Conservation (phyloP, 192 early-diverging fungal genomes). For the Neocallimastix lanati region DNA sequence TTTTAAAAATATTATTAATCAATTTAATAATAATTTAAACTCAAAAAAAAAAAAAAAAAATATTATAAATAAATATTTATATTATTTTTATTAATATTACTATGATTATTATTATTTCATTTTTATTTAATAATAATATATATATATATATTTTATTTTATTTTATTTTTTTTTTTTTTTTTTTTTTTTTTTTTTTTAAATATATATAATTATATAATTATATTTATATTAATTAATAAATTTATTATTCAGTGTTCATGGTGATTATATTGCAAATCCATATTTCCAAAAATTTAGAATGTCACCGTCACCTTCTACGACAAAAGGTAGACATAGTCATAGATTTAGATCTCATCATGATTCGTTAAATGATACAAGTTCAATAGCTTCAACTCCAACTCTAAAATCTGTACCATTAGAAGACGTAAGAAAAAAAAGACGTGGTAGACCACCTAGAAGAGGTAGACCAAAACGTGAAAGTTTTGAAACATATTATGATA, state of each 20-base stretch:
- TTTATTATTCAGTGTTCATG: neutral
- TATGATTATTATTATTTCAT: too few relatives aligned
- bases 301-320: neutral
- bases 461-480: neutral
- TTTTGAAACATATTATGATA: neutral
- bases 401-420: neutral
- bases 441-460: neutral
- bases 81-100: too few relatives aligned
- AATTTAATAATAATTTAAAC: too few relatives aligned
- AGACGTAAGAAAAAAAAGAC: neutral
- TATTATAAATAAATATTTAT: too few relatives aligned
- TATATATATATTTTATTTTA: too few relatives aligned
- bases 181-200: too few relatives aligned
- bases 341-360: neutral
- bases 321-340: neutral
- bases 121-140: too few relatives aligned
- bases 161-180: too few relatives aligned
- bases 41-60: too few relatives aligned
- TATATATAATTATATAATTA: too few relatives aligned
- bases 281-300: neutral
- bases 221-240: too few relatives aligned
- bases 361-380: neutral
- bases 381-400: neutral
- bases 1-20: too few relatives aligned
- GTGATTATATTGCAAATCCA: neutral